Evolutionary conservation across 140 eudicot species (phyloP).

Genomic region (Flaveria floridana): DNA sequence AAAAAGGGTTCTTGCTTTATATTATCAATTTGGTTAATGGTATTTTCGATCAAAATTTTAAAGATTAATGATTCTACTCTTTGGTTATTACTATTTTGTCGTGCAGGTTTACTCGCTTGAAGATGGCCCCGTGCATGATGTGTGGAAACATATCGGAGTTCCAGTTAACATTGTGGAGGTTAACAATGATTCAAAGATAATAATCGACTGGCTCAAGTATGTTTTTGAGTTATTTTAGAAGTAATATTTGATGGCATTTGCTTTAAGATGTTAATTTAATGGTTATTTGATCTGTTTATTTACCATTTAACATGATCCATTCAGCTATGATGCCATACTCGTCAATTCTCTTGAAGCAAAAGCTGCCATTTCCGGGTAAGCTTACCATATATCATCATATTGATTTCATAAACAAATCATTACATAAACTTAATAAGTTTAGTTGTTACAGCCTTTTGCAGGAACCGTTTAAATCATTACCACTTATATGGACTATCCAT

Average conservation of each 20-base stretch:
- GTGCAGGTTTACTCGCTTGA: constrained; percentile 76
- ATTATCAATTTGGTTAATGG: constrained; percentile 1
- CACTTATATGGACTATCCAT: constrained; percentile 83
- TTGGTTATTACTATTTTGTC: not conserved
- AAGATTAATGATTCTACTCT: not conserved
- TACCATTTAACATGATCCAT: constrained; percentile 20
- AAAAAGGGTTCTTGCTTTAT: not conserved
- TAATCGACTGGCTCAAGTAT: constrained; percentile 90
- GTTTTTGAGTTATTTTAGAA: constrained; percentile 19
- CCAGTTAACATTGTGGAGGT: constrained; percentile 44
- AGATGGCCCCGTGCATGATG: constrained; percentile 69
- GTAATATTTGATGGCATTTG: constrained; percentile 2
- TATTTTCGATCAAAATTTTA: not conserved
- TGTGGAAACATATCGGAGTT: constrained; percentile 69
- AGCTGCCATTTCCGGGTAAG: constrained; percentile 62
- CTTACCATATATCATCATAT: constrained; percentile 4
- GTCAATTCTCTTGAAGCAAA: constrained; percentile 72
- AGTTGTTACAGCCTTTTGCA: constrained; percentile 82
- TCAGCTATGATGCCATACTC: constrained; percentile 92
- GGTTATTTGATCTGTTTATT: constrained; percentile 21
- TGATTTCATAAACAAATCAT: not conserved
- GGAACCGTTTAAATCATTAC: constrained; percentile 87
- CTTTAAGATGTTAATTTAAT: constrained; percentile 14
- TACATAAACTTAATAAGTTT: constrained; percentile 41
- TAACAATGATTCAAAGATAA: constrained; percentile 35